Percentiles rank a stretch among this genome's conserved stretches.
Evolutionary conservation across 257 asterid genomes (phyloP).

Genomic region (Scutellaria galericulata): DNA sequence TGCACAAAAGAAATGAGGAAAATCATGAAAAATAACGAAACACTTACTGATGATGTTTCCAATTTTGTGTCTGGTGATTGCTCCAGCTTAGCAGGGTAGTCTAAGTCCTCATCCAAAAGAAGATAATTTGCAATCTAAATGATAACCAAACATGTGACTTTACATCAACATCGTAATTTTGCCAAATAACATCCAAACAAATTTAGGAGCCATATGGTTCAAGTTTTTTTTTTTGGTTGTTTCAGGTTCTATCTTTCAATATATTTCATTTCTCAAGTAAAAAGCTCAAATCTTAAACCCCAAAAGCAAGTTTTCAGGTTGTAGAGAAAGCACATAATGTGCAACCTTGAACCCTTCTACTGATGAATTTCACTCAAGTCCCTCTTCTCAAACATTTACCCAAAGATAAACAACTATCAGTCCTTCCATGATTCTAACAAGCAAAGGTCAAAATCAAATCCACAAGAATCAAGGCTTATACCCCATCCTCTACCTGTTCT

Average conservation of each 20-base stretch:
- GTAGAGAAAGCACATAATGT: neutral
- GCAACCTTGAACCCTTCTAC: neutral
- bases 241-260: neutral
- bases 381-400: neutral
- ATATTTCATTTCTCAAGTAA: slow-evolving; percentile 16
- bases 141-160: slow-evolving; percentile 36
- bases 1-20: slow-evolving; percentile 27
- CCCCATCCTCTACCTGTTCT: neutral
- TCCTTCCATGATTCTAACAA: too few relatives aligned
- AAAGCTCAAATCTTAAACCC: slow-evolving; percentile 18
- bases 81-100: slow-evolving; percentile 93
- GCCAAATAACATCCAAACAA: slow-evolving; percentile 30
- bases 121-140: slow-evolving; percentile 88
- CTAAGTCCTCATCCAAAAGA: slow-evolving; percentile 85
- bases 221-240: neutral
- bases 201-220: slow-evolving; percentile 1
- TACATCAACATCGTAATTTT: slow-evolving; percentile 19
- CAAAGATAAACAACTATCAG: neutral
- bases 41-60: slow-evolving; percentile 75
- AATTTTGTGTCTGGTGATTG: slow-evolving; percentile 58
- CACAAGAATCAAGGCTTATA: neutral
- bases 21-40: slow-evolving; percentile 21
- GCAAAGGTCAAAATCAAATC: neutral
- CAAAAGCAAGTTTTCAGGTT: slow-evolving; percentile 2
- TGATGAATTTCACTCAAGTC: neutral